Evolutionary conservation across 1,284 basidiomycete species (phyloP), one percentile per base, ranked within the genome.

Genomic region (Ustilago nuda): DNA sequence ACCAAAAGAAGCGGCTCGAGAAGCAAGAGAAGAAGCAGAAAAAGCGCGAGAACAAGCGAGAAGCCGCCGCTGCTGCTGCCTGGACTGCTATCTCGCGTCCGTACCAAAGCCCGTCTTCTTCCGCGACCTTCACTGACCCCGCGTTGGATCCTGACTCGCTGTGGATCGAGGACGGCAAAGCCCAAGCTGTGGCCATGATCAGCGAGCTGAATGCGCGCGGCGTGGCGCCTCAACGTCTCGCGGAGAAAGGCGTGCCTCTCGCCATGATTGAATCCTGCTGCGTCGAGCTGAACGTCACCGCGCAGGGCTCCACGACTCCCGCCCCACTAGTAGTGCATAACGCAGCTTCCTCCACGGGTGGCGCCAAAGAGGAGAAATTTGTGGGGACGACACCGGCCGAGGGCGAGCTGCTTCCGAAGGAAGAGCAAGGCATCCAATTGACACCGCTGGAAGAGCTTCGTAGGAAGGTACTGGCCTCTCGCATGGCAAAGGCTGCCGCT

Each of bases 381-480:
- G 45, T 50, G 8, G 17, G n/a, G n/a, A 75, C 62, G 5, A 68
- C 72, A n/a, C 52, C 51, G 19, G 72, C 62, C n/a, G 66, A 69
- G 36, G 39, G 66, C 6, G 72, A 68, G 30, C 23, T 68, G 19
- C n/a, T 73, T 9, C 39, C 56, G 1, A 66, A 66, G 53, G n/a
- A 67, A 37, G 61, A 73, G 55, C 48, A 54, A 15, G 61, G 66
- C 13, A 27, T 63, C 19, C 35, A 54, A 1, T 45, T 67, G 46
- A 71, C 68, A 19, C 69, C 74, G 45, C 51, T 76, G 8, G 69
- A 72, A 56, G 62, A 61, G 51, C 51, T 76, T 17, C 48, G 74
- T 2, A 61, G 43, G 30, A 76, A 76, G 57, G 74, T 61, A 17
- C 35, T 76, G 5, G 69, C 69, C 8, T 72, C 69, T 7, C 61